Conservation (phyloP, 352 stramenopile genomes). For the Globisporangium echinulatum region DNA sequence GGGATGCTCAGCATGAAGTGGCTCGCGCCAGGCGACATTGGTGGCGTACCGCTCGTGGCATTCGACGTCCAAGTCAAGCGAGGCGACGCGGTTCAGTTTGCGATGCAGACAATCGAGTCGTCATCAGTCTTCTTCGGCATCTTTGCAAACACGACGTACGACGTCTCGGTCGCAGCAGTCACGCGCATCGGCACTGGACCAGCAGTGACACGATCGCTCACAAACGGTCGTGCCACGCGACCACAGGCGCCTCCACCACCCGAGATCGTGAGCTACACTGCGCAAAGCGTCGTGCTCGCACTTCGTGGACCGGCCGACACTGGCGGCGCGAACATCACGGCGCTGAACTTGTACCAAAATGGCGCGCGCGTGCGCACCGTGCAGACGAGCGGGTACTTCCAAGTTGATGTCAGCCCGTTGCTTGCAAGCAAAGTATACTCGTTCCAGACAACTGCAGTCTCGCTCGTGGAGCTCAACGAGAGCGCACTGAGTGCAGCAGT, state of each 20-base stretch:
- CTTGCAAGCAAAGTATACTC: conserved; percentile 23
- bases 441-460: conserved; percentile 27
- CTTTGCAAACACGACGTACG: conserved; percentile 23
- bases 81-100: not conserved
- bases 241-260: conserved; percentile 22
- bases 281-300: conserved; percentile 28
- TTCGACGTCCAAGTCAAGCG: conserved; percentile 12
- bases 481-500: conserved; percentile 23
- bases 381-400: conserved; percentile 10
- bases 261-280: conserved; percentile 11
- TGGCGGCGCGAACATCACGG: conserved; percentile 28
- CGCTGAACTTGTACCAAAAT: conserved; percentile 38
- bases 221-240: conserved; percentile 19
- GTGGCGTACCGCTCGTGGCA: conserved; percentile 24
- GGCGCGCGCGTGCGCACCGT: conserved; percentile 18
- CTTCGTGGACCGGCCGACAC: conserved; percentile 32
- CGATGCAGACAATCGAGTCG: not conserved
- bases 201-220: conserved; percentile 5
- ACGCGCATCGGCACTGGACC: conserved; percentile 24
- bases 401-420: conserved; percentile 22
- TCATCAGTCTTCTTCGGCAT: conserved; percentile 20
- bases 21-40: conserved; percentile 24
- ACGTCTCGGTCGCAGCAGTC: conserved; percentile 15
- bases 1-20: conserved; percentile 28
- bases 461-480: conserved; percentile 20